Percentiles rank a stretch among this genome's conserved stretches.
Conservation (phyloP, 495 filamentous ascomycete species). For the Neurospora sp. region DNA sequence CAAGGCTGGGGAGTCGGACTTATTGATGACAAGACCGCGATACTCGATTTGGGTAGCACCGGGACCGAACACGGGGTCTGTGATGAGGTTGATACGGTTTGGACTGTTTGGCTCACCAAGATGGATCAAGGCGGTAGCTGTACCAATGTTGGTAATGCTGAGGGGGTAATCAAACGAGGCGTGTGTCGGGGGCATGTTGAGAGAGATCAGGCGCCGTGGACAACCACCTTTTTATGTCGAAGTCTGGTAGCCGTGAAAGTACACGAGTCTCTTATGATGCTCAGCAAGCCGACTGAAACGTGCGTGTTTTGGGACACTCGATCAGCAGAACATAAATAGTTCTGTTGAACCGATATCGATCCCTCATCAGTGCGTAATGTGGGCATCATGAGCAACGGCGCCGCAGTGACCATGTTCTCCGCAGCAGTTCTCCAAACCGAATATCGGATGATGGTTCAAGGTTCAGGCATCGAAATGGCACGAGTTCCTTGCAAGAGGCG, state of each 20-base stretch:
- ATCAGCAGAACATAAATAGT: background rate
- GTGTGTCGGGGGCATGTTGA: background rate
- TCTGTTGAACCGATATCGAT: background rate
- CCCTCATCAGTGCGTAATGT: background rate
- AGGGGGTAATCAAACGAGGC: conserved; percentile 5
- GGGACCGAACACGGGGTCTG: conserved; percentile 45
- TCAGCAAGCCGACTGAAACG: background rate
- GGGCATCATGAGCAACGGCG: background rate
- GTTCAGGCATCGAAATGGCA: background rate
- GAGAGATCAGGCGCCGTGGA: background rate
- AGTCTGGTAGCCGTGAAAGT: background rate
- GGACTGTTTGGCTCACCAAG: conserved; percentile 13
- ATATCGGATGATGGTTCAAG: background rate
- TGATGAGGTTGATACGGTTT: conserved; percentile 36
- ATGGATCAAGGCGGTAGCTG: conserved; percentile 40
- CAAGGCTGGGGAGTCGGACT: conserved; percentile 27
- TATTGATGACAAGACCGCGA: conserved; percentile 20
- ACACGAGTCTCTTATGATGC: background rate
- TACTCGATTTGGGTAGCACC: conserved; percentile 28
- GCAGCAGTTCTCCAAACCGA: background rate
- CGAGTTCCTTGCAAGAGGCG: background rate
- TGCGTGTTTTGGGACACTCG: background rate
- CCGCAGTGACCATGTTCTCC: background rate
- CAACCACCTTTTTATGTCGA: background rate
- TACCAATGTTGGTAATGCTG: conserved; percentile 38